Base-by-base conservation (phyloP, 345 rosid genomes). In the Moringa oleifera region DNA sequence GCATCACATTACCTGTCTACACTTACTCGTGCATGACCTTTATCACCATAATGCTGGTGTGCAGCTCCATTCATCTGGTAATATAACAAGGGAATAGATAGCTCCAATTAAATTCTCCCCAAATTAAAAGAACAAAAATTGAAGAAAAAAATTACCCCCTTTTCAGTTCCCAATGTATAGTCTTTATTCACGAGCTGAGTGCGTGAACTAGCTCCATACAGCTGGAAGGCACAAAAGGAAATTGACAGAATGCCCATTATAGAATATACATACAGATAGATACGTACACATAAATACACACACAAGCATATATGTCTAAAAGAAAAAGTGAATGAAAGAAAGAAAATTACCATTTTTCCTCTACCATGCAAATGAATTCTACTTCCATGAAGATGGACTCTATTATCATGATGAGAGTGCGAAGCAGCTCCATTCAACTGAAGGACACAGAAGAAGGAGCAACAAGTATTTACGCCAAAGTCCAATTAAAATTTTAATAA, bases 381-480 rank as follows among this genome's bases (percentile, higher is more conserved):
- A 33, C 11, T 11, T 4, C 37, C 37, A 59, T 45, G 59, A 18
- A 19, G 67, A 10, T 57, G 79, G 28, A 64, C 74, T 22, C 55
- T 52, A 25, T 66, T 59, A 65, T 25, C 64, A 23, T 65, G 65
- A 46, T 61, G 72, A 16, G 67, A 19, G 53, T 66, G 37, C 18
- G 25, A 60, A 46, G 61, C 63, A 69, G 74, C 72, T 31, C 79
- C 75, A 57, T 68, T 63, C 28, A 68, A 52, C 82, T 78, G 55
- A 33, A 56, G 47, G 25, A 31, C 16, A 46, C 3, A 63, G 1
- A 24, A 47, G 18, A 9, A 49, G 19, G 5, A 33, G 37, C 5
- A 33, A 33, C 5, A 33, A 33, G 11, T 5, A 11, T 11, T 33
- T 33, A 25, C 57, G 51, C 20, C 45, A 20, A 51, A 51, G 18